These are phyloP conservation scores for Loxodes magnus DNA, from an alignment of 73 alveolate genomes.

Conservation along the genomic window DNA sequence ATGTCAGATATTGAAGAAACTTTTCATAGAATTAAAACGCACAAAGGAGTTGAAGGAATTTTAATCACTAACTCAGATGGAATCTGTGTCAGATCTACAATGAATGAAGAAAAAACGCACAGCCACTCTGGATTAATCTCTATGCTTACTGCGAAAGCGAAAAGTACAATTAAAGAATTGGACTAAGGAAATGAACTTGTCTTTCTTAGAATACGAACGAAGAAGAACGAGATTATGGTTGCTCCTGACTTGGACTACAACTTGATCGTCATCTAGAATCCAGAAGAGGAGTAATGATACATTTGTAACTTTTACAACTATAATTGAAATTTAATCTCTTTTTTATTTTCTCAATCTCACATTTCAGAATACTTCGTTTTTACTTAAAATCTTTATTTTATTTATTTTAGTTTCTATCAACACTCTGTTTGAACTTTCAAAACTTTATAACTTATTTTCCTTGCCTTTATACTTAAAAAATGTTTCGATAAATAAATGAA, in stretches of 20 bases:
- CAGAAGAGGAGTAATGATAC: slow-evolving; percentile 37
- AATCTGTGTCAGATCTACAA: slow-evolving; percentile 26
- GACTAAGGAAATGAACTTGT: slow-evolving; percentile 35
- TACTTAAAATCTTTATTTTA: no score
- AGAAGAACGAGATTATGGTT: slow-evolving; percentile 40
- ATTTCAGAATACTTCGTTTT: no score
- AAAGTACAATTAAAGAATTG: slow-evolving; percentile 38
- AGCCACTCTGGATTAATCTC: slow-evolving; percentile 15
- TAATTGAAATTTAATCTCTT: no score
- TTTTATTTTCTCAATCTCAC: no score
- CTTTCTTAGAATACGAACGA: slow-evolving; percentile 28
- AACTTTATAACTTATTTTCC: no score
- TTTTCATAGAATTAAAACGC: slow-evolving; percentile 43
- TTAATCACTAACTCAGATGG: slow-evolving; percentile 39
- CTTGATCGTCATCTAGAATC: slow-evolving; percentile 48
- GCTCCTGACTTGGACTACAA: slow-evolving; percentile 44
- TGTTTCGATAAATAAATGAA: no score
- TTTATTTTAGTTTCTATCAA: no score
- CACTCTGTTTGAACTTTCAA: no score
- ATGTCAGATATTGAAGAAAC: slow-evolving; percentile 51
- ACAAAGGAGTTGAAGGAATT: slow-evolving; percentile 43
- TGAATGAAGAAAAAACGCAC: slow-evolving; percentile 27
- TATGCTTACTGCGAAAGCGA: slow-evolving; percentile 70
- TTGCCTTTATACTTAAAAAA: no score
- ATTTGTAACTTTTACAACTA: no score